Evolutionary conservation across 1,284 basidiomycete genomes (phyloP), one percentile per base, ranked within the genome.

Genomic region (Leucoagaricus sp.): DNA sequence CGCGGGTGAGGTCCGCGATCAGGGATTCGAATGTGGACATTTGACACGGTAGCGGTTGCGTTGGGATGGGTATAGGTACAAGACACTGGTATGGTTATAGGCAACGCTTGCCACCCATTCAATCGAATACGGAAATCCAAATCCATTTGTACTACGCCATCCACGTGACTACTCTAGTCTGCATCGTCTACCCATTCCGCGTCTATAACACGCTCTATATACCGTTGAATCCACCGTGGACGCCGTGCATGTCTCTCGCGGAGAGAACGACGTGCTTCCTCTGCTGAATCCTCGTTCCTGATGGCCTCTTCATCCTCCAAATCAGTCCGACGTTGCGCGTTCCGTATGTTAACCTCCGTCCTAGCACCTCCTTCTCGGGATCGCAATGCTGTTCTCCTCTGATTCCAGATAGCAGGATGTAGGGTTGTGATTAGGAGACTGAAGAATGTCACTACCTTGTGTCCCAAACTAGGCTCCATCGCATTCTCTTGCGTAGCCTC

Each of bases 1-100:
- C 96, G 67, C 92, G 86, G 63, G 92, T 91, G 60, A 98, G 82
- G 67, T 98, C 94, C 63, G 82, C 84, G 65, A 98, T 81, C 63
- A 98, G 85, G 29, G 77, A 72, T 65, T 91, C 86, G 69, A 91
- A 93, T 26, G 91, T 91, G 38, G 90, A 88, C 79, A 83, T 81
- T 47, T 23, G 23, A 13, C 15, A 17, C 15, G 21, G 42, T 26
- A 44, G 21, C 25, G 45, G 29, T 19, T 25, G 26, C n/a, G n/a
- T n/a, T n/a, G n/a, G n/a, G n/a, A n/a, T n/a, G 19, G 31, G 49
- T 45, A 42, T 33, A 54, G 46, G 36, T 58, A 58, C 53, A 54
- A 54, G 33, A 23, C n/a, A 26, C 49, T 17, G 10, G 15, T n/a
- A 13, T 36, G 17, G 48, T 17, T 49, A 33, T 38, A 23, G 9